Evolutionary conservation across 345 rosid genomes (phyloP).

Genomic region (Carallia pectinifolia): DNA sequence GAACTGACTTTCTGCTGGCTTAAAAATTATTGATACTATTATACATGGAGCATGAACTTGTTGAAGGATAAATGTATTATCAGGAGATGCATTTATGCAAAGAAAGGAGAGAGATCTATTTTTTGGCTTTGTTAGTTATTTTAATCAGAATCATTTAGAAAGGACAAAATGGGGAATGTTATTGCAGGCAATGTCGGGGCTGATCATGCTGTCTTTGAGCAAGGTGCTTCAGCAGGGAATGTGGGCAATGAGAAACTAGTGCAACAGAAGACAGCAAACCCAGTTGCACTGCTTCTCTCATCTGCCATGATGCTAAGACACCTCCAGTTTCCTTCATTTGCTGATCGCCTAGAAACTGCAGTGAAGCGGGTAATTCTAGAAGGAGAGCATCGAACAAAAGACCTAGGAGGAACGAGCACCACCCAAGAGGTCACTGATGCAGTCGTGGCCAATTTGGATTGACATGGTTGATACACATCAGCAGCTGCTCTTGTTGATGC

Average conservation of each 20-base stretch:
- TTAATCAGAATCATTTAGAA: conserved; percentile 1
- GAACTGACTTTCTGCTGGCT: too few species aligned
- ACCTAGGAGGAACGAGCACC: conserved; percentile 71
- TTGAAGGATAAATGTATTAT: too few species aligned
- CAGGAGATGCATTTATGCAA: too few species aligned
- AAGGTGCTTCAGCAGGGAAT: conserved; percentile 97
- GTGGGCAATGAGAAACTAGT: conserved; percentile 73
- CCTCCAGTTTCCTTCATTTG: conserved; percentile 91
- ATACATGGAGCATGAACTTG: too few species aligned
- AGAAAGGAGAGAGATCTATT: too few species aligned
- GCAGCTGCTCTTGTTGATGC: conserved; percentile 8
- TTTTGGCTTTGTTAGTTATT: background rate
- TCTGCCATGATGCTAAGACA: conserved; percentile 99
- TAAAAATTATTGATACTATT: too few species aligned
- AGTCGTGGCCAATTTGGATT: conserved; percentile 56
- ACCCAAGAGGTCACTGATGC: conserved; percentile 85
- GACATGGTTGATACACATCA: conserved; percentile 17
- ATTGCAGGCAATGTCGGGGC: conserved; percentile 87
- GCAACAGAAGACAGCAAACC: conserved; percentile 75
- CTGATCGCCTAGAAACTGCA: conserved; percentile 82
- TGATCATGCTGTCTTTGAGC: conserved; percentile 88
- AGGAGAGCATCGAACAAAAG: conserved; percentile 73
- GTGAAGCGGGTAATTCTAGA: conserved; percentile 68
- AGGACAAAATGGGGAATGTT: background rate
- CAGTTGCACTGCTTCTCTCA: conserved; percentile 87